Percentiles rank a stretch among this genome's conserved stretches.
phyloP scores from a whole-genome alignment of 2,329 filamentous ascomycete genomes.

The Dothistroma pini region DNA sequence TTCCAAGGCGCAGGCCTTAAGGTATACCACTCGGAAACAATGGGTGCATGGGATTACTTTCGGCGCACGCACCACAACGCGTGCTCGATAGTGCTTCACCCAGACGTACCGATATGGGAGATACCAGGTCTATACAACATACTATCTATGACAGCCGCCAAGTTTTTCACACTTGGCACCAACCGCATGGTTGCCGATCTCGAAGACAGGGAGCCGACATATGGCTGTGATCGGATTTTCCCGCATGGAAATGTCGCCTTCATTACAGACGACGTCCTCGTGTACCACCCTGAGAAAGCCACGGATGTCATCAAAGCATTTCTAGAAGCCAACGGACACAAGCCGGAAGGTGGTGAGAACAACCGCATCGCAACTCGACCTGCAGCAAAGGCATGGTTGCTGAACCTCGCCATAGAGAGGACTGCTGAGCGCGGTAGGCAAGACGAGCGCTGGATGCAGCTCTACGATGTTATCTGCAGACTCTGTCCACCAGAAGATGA shows the following conservation, averaged over 20 bases:
- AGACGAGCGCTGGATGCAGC: slow-evolving; percentile 18
- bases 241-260: slow-evolving; percentile 40
- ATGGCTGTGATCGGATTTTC: slow-evolving; percentile 34
- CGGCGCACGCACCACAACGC: slow-evolving; percentile 7
- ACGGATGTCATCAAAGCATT: slow-evolving; percentile 38
- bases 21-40: slow-evolving; percentile 24
- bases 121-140: slow-evolving; percentile 35
- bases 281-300: slow-evolving; percentile 37
- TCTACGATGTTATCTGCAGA: slow-evolving; percentile 26
- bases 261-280: slow-evolving; percentile 44
- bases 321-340: slow-evolving; percentile 30
- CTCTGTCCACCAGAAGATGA: slow-evolving; percentile 28
- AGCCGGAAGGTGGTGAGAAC: slow-evolving; percentile 22
- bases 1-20: slow-evolving; percentile 21
- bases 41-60: slow-evolving; percentile 31
- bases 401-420: slow-evolving; percentile 13
- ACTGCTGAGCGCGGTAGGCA: slow-evolving; percentile 12
- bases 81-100: slow-evolving; percentile 28
- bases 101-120: slow-evolving; percentile 34
- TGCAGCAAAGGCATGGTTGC: slow-evolving; percentile 29
- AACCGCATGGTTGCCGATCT: slow-evolving; percentile 19
- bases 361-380: slow-evolving; percentile 30
- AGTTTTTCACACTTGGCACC: slow-evolving; percentile 36
- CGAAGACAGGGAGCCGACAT: slow-evolving; percentile 18
- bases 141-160: slow-evolving; percentile 26